Evolutionary conservation across 345 rosid genomes (phyloP).

Genomic region (Conringia planisiliqua): DNA sequence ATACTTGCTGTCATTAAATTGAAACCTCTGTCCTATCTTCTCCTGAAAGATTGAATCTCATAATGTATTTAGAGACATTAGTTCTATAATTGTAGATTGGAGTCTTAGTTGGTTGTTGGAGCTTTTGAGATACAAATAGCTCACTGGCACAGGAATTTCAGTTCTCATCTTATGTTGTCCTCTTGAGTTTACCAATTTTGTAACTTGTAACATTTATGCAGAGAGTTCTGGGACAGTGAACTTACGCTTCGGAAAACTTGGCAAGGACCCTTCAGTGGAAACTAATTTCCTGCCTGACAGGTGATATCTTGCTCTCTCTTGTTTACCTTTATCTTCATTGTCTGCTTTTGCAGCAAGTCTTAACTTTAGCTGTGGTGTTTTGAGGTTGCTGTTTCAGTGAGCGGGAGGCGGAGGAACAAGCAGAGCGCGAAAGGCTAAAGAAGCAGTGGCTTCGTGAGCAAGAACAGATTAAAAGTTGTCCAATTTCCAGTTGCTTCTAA

Average conservation of each 20-base stretch:
- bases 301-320: constrained; percentile 40
- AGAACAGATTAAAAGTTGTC: constrained; percentile 81
- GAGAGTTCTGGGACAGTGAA: constrained; percentile 41
- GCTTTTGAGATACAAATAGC: constrained; percentile 7
- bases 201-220: constrained; percentile 5
- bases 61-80: not conserved
- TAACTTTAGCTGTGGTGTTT: constrained; percentile 53
- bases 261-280: constrained; percentile 97
- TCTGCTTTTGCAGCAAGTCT: constrained; percentile 1
- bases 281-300: constrained; percentile 98
- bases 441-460: constrained; percentile 88
- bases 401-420: constrained; percentile 99
- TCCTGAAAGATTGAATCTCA: not conserved
- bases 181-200: not conserved
- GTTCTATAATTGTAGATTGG: not conserved
- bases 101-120: constrained; percentile 3
- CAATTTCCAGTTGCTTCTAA: not conserved
- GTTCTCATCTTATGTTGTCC: not conserved
- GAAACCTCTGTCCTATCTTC: not conserved
- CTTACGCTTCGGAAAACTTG: constrained; percentile 55
- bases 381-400: constrained; percentile 95
- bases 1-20: not conserved
- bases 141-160: not conserved
- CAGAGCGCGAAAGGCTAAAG: constrained; percentile 93
- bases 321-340: not conserved